Evolutionary conservation across 2,329 filamentous ascomycete genomes (phyloP), one percentile per base, ranked within the genome.

Genomic region (Samsoniella hepiali): DNA sequence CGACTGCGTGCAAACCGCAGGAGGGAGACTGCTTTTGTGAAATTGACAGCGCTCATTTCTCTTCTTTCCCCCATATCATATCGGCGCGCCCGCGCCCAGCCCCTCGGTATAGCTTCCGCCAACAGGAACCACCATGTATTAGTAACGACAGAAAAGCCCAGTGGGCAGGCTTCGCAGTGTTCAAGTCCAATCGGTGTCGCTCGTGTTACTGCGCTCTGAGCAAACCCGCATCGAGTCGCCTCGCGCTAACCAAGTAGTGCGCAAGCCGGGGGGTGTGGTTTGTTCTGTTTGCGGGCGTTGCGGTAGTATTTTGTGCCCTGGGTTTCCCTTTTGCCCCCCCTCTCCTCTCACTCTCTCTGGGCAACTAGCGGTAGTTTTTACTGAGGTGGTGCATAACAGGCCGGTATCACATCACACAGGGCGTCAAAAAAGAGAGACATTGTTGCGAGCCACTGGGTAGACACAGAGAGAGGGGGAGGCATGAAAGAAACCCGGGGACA

Each of bases 201-300:
- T n/a, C 32, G 49, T 62, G 59, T 29, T 62, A 27, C 47, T 61
- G 27, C 51, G 22, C 59, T 53, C 47, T 62, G 50, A 56, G 59
- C 59, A 62, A 62, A 62, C 59, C 31, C 31, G 59, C 59, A 56
- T 62, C 51, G 32, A 56, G 32, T 62, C 10, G 59, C 50, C 50
- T 62, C 50, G 49, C 59, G 42, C 59, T 62, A 56, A 38, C 31
- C n/a, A 53, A 45, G 47, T 38, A 40, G 36, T 54, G 22, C 10
- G 8, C n/a, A 8, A 29, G 9, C 15, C 27, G 53, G 32, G 59
- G 59, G 59, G 59, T 22, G 51, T 34, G 51, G 13, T 49, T 22
- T 22, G 44, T 11, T 17, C n/a, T 34, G n/a, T 58, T 15, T 47
- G 44, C 22, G 45, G 45, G 34, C 38, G 45, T 42, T 22, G 50